Conservation (phyloP, 768 basidiomycete genomes). For the Amanita exitialis region DNA sequence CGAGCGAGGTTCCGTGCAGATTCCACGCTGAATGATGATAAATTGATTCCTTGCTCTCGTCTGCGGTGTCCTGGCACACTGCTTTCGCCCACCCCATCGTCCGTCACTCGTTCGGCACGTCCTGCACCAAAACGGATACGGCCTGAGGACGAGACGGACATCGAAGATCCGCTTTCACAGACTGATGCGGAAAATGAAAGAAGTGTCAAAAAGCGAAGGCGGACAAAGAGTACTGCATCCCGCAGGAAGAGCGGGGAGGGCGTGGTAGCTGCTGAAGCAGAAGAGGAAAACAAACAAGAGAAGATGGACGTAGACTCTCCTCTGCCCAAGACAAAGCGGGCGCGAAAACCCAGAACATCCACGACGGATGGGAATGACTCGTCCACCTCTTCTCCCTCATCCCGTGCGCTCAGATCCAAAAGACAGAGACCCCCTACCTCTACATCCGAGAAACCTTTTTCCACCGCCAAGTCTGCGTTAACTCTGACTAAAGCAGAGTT, state of each 20-base stretch:
- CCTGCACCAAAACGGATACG: constrained; percentile 9
- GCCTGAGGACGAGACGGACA: background rate
- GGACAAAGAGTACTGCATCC: background rate
- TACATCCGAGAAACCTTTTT: background rate
- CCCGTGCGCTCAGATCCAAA: constrained; percentile 5
- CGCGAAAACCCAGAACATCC: constrained; percentile 1
- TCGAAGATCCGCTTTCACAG: constrained; percentile 2
- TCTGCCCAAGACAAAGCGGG: constrained; percentile 4
- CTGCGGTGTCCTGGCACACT: constrained; percentile 39
- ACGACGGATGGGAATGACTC: constrained; percentile 6
- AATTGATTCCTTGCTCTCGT: constrained; percentile 48
- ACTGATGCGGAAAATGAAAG: constrained; percentile 1
- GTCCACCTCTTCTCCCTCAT: constrained; percentile 4
- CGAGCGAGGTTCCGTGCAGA: constrained; percentile 76
- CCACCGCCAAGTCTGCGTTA: background rate
- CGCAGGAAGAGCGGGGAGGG: background rate
- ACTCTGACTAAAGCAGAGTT: background rate
- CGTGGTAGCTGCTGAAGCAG: background rate
- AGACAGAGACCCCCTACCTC: background rate
- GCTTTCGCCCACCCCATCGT: constrained; percentile 15
- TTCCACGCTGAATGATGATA: constrained; percentile 58
- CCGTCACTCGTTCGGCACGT: constrained; percentile 7
- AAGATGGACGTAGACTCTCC: background rate
- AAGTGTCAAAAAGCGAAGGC: background rate
- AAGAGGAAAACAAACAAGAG: background rate